Base-by-base conservation (phyloP, 805 yeast species). In the Peterozyma xylosa region DNA sequence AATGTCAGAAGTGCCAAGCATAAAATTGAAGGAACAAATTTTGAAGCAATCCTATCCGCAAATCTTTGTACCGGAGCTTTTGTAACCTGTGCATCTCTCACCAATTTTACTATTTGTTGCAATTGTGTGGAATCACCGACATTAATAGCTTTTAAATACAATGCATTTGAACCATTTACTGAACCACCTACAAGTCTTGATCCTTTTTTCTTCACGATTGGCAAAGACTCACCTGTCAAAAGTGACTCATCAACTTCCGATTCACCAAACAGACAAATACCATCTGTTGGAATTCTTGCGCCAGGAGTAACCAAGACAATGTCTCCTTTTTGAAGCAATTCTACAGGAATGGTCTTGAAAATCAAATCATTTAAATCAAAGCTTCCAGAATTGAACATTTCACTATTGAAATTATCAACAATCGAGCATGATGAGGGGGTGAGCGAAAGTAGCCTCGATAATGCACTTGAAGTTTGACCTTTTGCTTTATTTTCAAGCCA, bases 401-500 rank as follows among this genome's bases (percentile, higher is more conserved):
- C 18, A 15, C 5, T 5, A 11, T 13, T 11, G 35, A 42, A 41
- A 37, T 76, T 73, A 33, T 71, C 73, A 9, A 86, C 65, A 21
- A 90, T 78, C 0, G 73, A 64, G 51, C 97, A 90, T 2, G 73
- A 69, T 1, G 86, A 72, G 1, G 99, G 97, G 0, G 95, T 75
- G 44, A 93, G 66, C 2, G 90, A 80, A 38, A 95, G 71, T 37
- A 93, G 70, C 50, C 80, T 78, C 0, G 96, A 83, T 35, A 93
- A 70, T 0, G 98, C 95, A 2, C 86, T 76, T 0, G 97, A 86
- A 0, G 98, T 93, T 47, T 86, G 87, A 3, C 98, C 96, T 57
- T 93, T 88, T 2, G 99, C 98, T 50, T 75, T 79, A 61, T 86
- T 86, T 57, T 93, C 99, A 17, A 90, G 67, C 75, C 86, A 85